Evolutionary conservation across 1,284 basidiomycete genomes (phyloP), one percentile per base, ranked within the genome.

Genomic region (Fomitopsis schrenkii): DNA sequence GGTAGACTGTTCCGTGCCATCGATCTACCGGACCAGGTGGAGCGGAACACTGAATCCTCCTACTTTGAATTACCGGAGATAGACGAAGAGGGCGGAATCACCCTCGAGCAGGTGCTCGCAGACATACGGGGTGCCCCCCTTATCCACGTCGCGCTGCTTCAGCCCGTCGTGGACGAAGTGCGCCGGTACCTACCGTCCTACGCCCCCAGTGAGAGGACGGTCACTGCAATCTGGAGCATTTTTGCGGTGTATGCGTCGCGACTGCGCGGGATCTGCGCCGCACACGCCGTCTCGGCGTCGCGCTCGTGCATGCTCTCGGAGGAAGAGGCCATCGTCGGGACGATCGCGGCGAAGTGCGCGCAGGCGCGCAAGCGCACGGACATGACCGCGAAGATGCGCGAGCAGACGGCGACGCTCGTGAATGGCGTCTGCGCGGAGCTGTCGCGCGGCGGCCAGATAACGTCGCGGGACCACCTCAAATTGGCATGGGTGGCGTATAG

Each of bases 261-360:
- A 54, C 70, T 88, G 46, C 78, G 77, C 48, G 72, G 70, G 10
- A 82, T 85, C 33, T 86, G 84, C 63, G 71, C 75, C 22, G 72
- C 76, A 14, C 75, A 83, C 66, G 79, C 80, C 2, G 72, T 87
- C 2, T 82, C 80, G 17, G 74, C 75, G 42, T 65, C 70, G 9
- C 76, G 75, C 35, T 70, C 70, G 3, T 74, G 77, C 0, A 76
- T 79, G 65, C 72, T 88, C 5, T 80, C 82, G 5, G 85, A 90
- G 67, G 85, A 83, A 66, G 86, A 89, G 69, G 84, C 78, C 0
- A 72, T 86, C 5, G 72, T 87, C 19, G 86, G 87, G 0, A 87
- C 86, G 0, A 88, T 88, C 60, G 76, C 82, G 0, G 83, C 83
- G 33, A 85, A 85, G 63, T 82, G 77, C 14, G 81, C 83, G 0